Percentiles rank a stretch among this genome's conserved stretches.
phyloP scores from a whole-genome alignment of 495 filamentous ascomycete genomes.

The Massariosphaeria phaeospora region DNA sequence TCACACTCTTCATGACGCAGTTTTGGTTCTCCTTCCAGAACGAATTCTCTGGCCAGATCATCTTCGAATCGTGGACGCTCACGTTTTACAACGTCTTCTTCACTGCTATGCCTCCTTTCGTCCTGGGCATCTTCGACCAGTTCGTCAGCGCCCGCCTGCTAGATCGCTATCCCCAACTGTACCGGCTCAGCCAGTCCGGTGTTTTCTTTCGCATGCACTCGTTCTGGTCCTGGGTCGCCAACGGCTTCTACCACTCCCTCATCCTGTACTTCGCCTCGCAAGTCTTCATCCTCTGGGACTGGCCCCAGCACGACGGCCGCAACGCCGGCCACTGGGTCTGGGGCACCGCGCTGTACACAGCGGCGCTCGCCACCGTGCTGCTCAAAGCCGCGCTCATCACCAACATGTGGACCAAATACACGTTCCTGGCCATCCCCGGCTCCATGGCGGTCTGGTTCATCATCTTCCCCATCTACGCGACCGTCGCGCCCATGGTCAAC shows the following conservation, averaged over 20 bases:
- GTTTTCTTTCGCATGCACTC: constrained; percentile 87
- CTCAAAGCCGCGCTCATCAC: constrained; percentile 93
- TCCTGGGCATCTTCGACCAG: constrained; percentile 95
- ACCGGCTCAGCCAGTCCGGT: constrained; percentile 87
- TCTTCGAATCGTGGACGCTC: constrained; percentile 98
- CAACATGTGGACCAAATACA: constrained; percentile 98
- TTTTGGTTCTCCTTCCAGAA: constrained; percentile 99
- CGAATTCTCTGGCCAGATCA: constrained; percentile 93
- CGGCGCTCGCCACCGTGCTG: constrained; percentile 84
- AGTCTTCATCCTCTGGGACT: constrained; percentile 73
- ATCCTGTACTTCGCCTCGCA: constrained; percentile 81
- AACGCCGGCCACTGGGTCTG: constrained; percentile 94
- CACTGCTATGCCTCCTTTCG: constrained; percentile 88
- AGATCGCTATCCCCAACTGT: constrained; percentile 95
- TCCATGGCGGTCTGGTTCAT: constrained; percentile 86
- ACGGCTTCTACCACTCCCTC: constrained; percentile 93
- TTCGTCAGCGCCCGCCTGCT: constrained; percentile 95
- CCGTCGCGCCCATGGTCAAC: constrained; percentile 75
- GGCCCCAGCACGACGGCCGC: constrained; percentile 67
- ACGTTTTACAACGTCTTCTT: constrained; percentile 99
- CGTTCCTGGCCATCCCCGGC: constrained; percentile 91
- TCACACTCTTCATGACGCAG: constrained; percentile 96
- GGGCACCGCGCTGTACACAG: constrained; percentile 87
- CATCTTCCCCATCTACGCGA: constrained; percentile 87
- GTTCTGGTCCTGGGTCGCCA: constrained; percentile 87